Percentiles rank a stretch among this genome's conserved stretches.
These are phyloP conservation scores for Spinellus fusiger DNA, from an alignment of 192 early-diverging fungal genomes.

Conservation along the genomic window DNA sequence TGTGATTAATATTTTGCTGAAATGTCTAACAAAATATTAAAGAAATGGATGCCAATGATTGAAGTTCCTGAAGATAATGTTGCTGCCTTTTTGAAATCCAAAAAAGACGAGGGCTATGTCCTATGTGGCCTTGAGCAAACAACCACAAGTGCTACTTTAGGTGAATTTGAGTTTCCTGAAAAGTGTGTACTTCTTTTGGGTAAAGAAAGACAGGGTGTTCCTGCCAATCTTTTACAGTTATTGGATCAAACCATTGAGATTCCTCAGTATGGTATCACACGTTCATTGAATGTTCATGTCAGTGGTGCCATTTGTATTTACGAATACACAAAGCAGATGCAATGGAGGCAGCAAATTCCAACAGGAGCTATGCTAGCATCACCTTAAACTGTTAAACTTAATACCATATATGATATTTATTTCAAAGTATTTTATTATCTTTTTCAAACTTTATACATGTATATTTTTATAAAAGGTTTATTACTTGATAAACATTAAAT, in stretches of 20 bases:
- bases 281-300: constrained; percentile 58
- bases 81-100: constrained; percentile 31
- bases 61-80: constrained; percentile 39
- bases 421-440: too few species aligned
- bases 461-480: too few species aligned
- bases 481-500: too few species aligned
- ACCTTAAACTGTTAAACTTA: too few species aligned
- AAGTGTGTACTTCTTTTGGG: constrained; percentile 47
- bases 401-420: too few species aligned
- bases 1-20: background rate
- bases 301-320: constrained; percentile 49
- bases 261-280: constrained; percentile 53
- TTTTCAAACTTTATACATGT: too few species aligned
- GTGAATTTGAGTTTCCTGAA: constrained; percentile 47
- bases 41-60: constrained; percentile 54
- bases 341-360: constrained; percentile 13
- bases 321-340: constrained; percentile 45
- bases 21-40: background rate
- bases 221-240: constrained; percentile 42
- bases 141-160: constrained; percentile 43
- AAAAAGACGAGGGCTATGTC: constrained; percentile 46
- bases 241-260: constrained; percentile 54
- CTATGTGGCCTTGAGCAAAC: constrained; percentile 57
- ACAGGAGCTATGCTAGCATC: background rate
- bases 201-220: constrained; percentile 50